Evolutionary conservation across 2,329 filamentous ascomycete species (phyloP), one percentile per base, ranked within the genome.

Genomic region (Ophiocordyceps camponoti-floridani): DNA sequence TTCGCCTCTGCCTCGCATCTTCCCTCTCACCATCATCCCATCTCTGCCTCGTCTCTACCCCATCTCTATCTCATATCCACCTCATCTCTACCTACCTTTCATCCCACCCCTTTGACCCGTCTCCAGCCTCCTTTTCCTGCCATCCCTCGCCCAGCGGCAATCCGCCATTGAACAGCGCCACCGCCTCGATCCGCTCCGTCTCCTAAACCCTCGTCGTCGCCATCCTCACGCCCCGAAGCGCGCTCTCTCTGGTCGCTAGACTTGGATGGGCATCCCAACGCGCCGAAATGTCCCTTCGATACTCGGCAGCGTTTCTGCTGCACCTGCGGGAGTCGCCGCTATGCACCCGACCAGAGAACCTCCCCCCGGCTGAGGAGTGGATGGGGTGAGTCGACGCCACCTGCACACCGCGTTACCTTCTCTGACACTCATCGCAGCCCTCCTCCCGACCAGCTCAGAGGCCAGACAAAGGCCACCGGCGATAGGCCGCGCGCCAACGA

Each of bases 331-430:
- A 82, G 48, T 95, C 89, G 51, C 87, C 87, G 51, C 70, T 94
- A 61, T 87, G 87, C 57, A 68, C 73, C 54, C 93, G 84, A 63
- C 89, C 89, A 42, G 68, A 80, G 50, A 75, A 72, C 50, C 72
- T 95, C 41, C 88, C 87, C 51, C 82, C 86, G 26, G 75, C 82
- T 50, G 86, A 94, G 66, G 85, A 94, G 69, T 96, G 88, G 88
- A 94, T 95, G 86, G 87, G 89, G 83, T 94, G 70, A 58, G 75
- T 63, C 43, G 7, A 23, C 28, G 28, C 33, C 14, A n/a, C 35
- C 14, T n/a, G 5, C 7, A 16, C 14, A n/a, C 5, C 35, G 18
- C 4, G 14, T 16, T 37, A 8, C 14, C 43, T 44, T 14, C 13
- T 31, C 18, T 37, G 40, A 28, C 40, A 27, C 40, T 12, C 7